Conservation (phyloP, 2,329 filamentous ascomycete species). For the Botrytis galanthina region DNA sequence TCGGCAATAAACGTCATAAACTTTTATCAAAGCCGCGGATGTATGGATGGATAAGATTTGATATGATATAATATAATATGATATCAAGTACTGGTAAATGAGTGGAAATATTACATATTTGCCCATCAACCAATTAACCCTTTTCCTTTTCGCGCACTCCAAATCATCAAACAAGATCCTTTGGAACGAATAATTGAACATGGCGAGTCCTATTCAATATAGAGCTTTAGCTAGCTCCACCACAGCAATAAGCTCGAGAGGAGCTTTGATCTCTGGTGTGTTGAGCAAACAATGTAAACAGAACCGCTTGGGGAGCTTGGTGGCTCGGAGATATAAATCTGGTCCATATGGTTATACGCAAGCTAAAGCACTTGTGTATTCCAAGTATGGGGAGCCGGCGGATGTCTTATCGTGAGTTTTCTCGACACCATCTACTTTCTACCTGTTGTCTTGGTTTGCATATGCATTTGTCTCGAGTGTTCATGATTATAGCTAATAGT, state of each 20-base stretch:
- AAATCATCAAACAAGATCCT: neutral
- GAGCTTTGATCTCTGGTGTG: neutral
- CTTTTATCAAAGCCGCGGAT: neutral
- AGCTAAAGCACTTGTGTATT: slow-evolving; percentile 77
- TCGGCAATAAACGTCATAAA: neutral
- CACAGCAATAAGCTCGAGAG: neutral
- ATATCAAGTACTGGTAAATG: too few species aligned
- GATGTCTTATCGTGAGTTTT: slow-evolving; percentile 60
- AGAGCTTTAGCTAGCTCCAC: neutral
- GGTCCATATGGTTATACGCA: slow-evolving; percentile 76
- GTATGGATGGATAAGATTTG: neutral
- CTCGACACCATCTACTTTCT: neutral
- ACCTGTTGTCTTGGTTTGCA: neutral
- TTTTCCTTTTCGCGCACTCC: neutral
- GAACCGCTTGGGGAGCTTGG: slow-evolving; percentile 5
- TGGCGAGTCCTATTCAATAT: neutral
- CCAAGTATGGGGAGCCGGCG: slow-evolving; percentile 69
- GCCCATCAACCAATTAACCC: neutral
- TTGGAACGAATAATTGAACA: neutral
- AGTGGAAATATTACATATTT: neutral
- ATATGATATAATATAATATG: neutral
- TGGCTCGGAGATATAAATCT: slow-evolving; percentile 46
- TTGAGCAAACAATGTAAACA: neutral
- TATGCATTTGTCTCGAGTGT: neutral
- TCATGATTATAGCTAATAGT: slow-evolving; percentile 19